These are phyloP conservation scores for Nigrospora sphaerica DNA, from an alignment of 2,329 filamentous ascomycete species.

Conservation along the genomic window DNA sequence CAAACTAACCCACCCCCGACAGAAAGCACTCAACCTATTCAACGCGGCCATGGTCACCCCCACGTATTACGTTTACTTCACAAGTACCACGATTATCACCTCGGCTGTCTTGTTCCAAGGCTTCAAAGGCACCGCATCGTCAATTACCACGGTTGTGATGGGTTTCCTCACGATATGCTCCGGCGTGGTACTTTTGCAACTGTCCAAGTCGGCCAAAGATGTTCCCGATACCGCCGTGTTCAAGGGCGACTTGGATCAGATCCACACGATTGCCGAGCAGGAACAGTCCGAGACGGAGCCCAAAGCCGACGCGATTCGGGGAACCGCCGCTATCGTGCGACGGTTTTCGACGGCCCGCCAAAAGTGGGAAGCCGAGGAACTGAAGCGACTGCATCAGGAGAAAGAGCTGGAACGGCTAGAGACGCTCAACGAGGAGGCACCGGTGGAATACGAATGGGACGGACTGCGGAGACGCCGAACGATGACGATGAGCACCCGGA, in stretches of 20 bases:
- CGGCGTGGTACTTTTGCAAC: conserved; percentile 83
- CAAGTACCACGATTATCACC: conserved; percentile 88
- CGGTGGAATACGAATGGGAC: conserved; percentile 74
- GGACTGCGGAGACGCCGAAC: conserved; percentile 70
- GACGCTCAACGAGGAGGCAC: conserved; percentile 70
- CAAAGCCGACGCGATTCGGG: conserved; percentile 92
- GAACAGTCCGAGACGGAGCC: conserved; percentile 95
- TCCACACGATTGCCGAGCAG: conserved; percentile 89
- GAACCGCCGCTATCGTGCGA: conserved; percentile 79
- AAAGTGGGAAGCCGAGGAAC: conserved; percentile 74
- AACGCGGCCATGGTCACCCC: conserved; percentile 96
- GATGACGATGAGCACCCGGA: conserved; percentile 35
- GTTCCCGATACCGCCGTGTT: conserved; percentile 92
- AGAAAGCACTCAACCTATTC: conserved; percentile 98
- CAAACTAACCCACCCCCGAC: conserved; percentile 6
- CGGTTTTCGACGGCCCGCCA: conserved; percentile 69
- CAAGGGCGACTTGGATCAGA: conserved; percentile 86
- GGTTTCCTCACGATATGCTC: conserved; percentile 92
- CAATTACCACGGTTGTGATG: conserved; percentile 84
- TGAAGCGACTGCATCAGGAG: conserved; percentile 72
- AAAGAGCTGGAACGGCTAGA: conserved; percentile 63
- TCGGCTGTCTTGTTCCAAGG: conserved; percentile 88
- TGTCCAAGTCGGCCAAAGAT: conserved; percentile 98
- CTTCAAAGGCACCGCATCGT: conserved; percentile 76
- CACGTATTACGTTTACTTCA: conserved; percentile 98